Conservation (phyloP, 768 basidiomycete species). For the Nevesoporus exiguus region DNA sequence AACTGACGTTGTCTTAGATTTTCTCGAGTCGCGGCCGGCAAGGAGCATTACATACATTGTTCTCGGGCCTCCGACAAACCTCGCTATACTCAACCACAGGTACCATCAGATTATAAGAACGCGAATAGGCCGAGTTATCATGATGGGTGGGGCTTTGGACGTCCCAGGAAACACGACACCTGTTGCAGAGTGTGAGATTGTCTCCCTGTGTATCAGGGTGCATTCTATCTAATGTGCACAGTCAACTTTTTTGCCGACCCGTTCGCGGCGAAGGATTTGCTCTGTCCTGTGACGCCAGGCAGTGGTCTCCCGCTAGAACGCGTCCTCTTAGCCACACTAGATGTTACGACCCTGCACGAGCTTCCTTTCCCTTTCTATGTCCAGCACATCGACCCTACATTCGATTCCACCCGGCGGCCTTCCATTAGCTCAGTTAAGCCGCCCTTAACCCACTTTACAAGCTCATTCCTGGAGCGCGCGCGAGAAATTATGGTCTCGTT, state of each 20-base stretch:
- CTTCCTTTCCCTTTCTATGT: slow-evolving; percentile 69
- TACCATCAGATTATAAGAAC: slow-evolving; percentile 51
- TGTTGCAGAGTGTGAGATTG: slow-evolving; percentile 70
- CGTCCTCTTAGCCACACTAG: slow-evolving; percentile 70
- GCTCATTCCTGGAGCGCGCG: slow-evolving; percentile 71
- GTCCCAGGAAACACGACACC: slow-evolving; percentile 86
- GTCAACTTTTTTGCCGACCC: slow-evolving; percentile 90
- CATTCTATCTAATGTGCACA: slow-evolving; percentile 26
- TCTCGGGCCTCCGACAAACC: slow-evolving; percentile 76
- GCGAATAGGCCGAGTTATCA: slow-evolving; percentile 70
- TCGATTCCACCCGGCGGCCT: slow-evolving; percentile 46
- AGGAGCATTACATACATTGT: slow-evolving; percentile 66
- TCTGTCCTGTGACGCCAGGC: slow-evolving; percentile 40
- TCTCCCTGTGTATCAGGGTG: not conserved
- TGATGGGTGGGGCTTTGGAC: slow-evolving; percentile 93
- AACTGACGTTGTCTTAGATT: slow-evolving; percentile 50
- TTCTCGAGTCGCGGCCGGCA: slow-evolving; percentile 49
- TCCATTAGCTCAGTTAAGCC: slow-evolving; percentile 48
- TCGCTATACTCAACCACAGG: slow-evolving; percentile 60
- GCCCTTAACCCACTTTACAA: slow-evolving; percentile 73
- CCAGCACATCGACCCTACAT: slow-evolving; percentile 55
- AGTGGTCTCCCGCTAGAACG: slow-evolving; percentile 59
- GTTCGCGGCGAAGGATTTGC: slow-evolving; percentile 69
- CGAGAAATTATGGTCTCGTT: slow-evolving; percentile 74
- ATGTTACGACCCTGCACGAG: slow-evolving; percentile 78